Evolutionary conservation across 2,329 filamentous ascomycete genomes (phyloP), one percentile per base, ranked within the genome.

Genomic region (Tetracladium maxilliforme): DNA sequence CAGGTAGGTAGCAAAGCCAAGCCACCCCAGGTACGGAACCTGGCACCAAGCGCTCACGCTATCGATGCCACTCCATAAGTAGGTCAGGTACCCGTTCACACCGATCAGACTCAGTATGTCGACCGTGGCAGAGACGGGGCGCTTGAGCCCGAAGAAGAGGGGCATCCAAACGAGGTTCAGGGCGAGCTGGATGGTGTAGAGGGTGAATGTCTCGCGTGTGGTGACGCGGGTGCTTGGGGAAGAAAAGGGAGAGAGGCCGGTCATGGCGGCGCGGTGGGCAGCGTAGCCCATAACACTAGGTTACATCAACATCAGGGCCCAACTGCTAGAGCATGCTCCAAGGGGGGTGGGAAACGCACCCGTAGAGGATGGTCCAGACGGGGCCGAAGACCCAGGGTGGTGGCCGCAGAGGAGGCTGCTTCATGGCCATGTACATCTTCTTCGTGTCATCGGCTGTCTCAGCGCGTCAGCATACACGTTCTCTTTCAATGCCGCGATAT

Each of bases 81-180:
- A 79, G 10, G 79, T 64, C 25, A 94, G 52, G 39, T 83, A 86
- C 6, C 63, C 67, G 23, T 81, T 79, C 16, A 76, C 56, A 7
- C 77, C 82, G 1, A 76, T 58, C 7, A 94, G 59, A 1, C 73
- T 63, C 15, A 80, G 52, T 25, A 92, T 75, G 45, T 94, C 81
- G 15, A 64, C 63, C 6, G 81, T 70, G 4, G 86, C 84, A 42
- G 71, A 68, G 26, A 76, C 61, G 2, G 84, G 83, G 10, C 70
- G 68, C 35, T 75, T 73, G 25, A 76, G 44, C n/a, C 68, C 64
- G 45, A 93, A 94, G 64, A 94, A 94, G 8, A 94, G 64, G 9
- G 87, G 87, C 68, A 84, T 94, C 82, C 82, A 95, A 27, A 76
- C 50, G 16, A 92, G 58, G 48, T 94, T 94, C 25, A 94, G 61